These are phyloP conservation scores for Flaveria linearis DNA, from an alignment of 129 eudicot genomes.

Conservation along the genomic window DNA sequence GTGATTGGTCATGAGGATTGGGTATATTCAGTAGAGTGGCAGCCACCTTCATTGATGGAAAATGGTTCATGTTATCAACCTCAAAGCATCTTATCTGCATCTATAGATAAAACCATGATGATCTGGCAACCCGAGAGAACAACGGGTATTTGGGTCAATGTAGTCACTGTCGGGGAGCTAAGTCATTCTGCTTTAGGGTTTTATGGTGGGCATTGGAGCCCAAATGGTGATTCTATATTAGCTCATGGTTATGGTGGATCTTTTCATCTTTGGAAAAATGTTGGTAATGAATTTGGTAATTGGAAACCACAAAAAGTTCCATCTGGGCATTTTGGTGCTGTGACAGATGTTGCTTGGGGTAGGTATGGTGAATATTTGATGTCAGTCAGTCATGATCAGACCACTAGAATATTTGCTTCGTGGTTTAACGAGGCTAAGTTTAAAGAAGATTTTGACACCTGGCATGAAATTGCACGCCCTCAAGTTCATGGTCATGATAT, in stretches of 20 bases:
- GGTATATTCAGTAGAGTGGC: slow-evolving; percentile 99
- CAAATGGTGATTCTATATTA: slow-evolving; percentile 68
- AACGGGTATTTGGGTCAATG: slow-evolving; percentile 95
- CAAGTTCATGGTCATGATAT: slow-evolving; percentile 99
- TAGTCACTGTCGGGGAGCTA: slow-evolving; percentile 93
- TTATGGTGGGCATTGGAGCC: slow-evolving; percentile 96
- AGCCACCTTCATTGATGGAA: slow-evolving; percentile 69
- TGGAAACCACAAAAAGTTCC: slow-evolving; percentile 97
- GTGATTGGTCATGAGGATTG: slow-evolving; percentile 96
- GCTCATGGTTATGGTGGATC: slow-evolving; percentile 99
- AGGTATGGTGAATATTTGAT: slow-evolving; percentile 70
- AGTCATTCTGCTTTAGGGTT: slow-evolving; percentile 99
- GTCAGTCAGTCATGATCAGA: slow-evolving; percentile 98
- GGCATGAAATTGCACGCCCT: slow-evolving; percentile 98
- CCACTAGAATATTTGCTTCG: slow-evolving; percentile 76
- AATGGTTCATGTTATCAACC: slow-evolving; percentile 59
- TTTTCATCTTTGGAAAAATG: slow-evolving; percentile 87
- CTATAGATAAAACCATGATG: slow-evolving; percentile 99
- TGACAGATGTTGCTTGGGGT: slow-evolving; percentile 87
- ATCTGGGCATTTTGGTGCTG: slow-evolving; percentile 87
- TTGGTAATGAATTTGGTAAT: slow-evolving; percentile 64
- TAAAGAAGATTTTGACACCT: slow-evolving; percentile 41
- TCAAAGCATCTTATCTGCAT: slow-evolving; percentile 90
- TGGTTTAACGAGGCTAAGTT: slow-evolving; percentile 49
- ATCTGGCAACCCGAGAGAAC: slow-evolving; percentile 93